These are phyloP conservation scores for Funneliformis caledonium DNA, from an alignment of 371 early-diverging fungal genomes.

Conservation along the genomic window DNA sequence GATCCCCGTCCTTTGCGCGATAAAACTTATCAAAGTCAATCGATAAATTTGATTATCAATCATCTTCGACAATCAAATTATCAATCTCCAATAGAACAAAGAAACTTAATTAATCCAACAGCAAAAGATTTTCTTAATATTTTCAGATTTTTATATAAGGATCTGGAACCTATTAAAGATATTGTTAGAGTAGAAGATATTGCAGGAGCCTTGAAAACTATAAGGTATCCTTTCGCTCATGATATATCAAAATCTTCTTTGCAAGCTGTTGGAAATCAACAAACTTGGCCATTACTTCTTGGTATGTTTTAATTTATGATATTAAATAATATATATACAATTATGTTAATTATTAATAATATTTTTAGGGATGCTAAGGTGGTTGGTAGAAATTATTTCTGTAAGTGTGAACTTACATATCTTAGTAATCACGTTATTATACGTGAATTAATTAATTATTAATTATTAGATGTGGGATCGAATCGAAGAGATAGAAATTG, in stretches of 20 bases:
- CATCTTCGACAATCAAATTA: background rate
- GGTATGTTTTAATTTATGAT: slow-evolving; percentile 54
- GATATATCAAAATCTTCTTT: slow-evolving; percentile 85
- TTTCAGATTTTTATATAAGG: slow-evolving; percentile 86
- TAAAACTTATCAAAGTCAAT: slow-evolving; percentile 5
- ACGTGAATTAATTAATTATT: background rate
- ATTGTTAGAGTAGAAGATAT: slow-evolving; percentile 46
- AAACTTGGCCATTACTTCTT: slow-evolving; percentile 90
- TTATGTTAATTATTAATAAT: background rate
- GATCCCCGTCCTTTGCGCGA: slow-evolving; percentile 10
- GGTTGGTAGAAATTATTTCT: slow-evolving; percentile 86
- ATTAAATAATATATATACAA: background rate
- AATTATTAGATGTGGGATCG: slow-evolving; percentile 8
- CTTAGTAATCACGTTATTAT: background rate
- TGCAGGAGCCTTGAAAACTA: slow-evolving; percentile 48
- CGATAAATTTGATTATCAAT: background rate
- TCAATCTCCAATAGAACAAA: background rate
- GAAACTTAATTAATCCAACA: slow-evolving; percentile 65
- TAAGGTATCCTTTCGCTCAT: slow-evolving; percentile 91
- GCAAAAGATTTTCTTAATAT: slow-evolving; percentile 88
- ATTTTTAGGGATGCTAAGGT: slow-evolving; percentile 62
- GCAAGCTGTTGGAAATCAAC: slow-evolving; percentile 79
- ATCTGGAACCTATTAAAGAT: slow-evolving; percentile 71
- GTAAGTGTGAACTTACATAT: slow-evolving; percentile 45
- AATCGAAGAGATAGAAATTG: background rate